These are phyloP conservation scores for Fusarium buxicola DNA, from an alignment of 2,329 filamentous ascomycete species.

Conservation along the genomic window DNA sequence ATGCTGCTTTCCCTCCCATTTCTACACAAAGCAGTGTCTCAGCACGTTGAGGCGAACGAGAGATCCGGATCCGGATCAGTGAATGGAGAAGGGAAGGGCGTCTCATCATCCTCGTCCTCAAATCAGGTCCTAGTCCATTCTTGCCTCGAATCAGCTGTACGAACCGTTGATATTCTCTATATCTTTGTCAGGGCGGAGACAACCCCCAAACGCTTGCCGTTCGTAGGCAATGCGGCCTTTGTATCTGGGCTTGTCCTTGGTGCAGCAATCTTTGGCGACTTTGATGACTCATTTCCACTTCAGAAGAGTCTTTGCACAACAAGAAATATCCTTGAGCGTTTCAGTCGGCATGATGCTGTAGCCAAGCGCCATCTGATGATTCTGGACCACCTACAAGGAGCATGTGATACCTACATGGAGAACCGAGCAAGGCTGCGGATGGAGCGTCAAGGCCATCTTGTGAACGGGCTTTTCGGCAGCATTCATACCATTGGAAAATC, in stretches of 20 bases:
- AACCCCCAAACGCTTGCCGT: slow-evolving; percentile 57
- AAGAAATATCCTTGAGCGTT: slow-evolving; percentile 39
- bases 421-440: slow-evolving; percentile 37
- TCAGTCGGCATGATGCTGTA: slow-evolving; percentile 37
- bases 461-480: slow-evolving; percentile 41
- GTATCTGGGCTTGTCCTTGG: slow-evolving; percentile 58
- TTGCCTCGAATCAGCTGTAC: slow-evolving; percentile 51
- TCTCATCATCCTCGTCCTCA: slow-evolving; percentile 19
- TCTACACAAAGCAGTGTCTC: slow-evolving; percentile 47
- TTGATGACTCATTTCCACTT: slow-evolving; percentile 52
- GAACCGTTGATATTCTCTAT: slow-evolving; percentile 53
- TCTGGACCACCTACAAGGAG: slow-evolving; percentile 39
- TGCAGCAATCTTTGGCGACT: slow-evolving; percentile 58
- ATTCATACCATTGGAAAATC: slow-evolving; percentile 40
- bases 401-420: slow-evolving; percentile 42
- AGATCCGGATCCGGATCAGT: not conserved
- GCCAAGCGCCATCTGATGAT: slow-evolving; percentile 42
- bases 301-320: slow-evolving; percentile 43
- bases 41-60: slow-evolving; percentile 37
- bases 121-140: slow-evolving; percentile 48
- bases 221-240: slow-evolving; percentile 60
- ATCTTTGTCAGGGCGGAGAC: slow-evolving; percentile 48
- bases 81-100: slow-evolving; percentile 7
- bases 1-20: slow-evolving; percentile 54
- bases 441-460: slow-evolving; percentile 40